These are phyloP conservation scores for Entrophospora sp. DNA, from an alignment of 192 early-diverging fungal species.

Conservation along the genomic window DNA sequence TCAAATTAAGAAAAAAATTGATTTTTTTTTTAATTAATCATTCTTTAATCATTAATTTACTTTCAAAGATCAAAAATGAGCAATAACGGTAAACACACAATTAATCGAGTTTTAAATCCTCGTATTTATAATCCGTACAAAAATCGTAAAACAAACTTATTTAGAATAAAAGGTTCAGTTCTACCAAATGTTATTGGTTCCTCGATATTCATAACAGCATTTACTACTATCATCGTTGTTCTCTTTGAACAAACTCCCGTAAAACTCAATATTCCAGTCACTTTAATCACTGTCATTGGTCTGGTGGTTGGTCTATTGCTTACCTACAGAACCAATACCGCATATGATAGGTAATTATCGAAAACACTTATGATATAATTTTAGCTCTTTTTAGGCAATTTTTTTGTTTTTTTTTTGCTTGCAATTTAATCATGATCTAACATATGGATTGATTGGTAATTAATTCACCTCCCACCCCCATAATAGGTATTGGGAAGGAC, in stretches of 20 bases:
- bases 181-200: background rate
- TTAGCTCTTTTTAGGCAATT: background rate
- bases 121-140: too few species aligned
- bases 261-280: background rate
- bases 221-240: background rate
- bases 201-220: background rate
- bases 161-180: conserved; percentile 4
- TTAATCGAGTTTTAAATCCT: too few species aligned
- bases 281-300: conserved; percentile 13
- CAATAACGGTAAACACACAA: too few species aligned
- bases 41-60: too few species aligned
- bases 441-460: too few species aligned
- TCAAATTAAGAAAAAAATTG: too few species aligned
- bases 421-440: background rate
- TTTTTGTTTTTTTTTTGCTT: background rate
- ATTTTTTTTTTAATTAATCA: too few species aligned
- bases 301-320: conserved; percentile 19
- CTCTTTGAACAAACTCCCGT: background rate
- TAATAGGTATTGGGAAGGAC: conserved; percentile 88
- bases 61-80: too few species aligned
- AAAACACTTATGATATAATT: too few species aligned
- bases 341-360: conserved; percentile 15
- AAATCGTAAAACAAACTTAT: background rate
- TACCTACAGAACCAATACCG: conserved; percentile 17
- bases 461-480: too few species aligned